Evolutionary conservation across 176 grass and related monocot species (phyloP), one percentile per base, ranked within the genome.

Genomic region (Oryza officinalis): DNA sequence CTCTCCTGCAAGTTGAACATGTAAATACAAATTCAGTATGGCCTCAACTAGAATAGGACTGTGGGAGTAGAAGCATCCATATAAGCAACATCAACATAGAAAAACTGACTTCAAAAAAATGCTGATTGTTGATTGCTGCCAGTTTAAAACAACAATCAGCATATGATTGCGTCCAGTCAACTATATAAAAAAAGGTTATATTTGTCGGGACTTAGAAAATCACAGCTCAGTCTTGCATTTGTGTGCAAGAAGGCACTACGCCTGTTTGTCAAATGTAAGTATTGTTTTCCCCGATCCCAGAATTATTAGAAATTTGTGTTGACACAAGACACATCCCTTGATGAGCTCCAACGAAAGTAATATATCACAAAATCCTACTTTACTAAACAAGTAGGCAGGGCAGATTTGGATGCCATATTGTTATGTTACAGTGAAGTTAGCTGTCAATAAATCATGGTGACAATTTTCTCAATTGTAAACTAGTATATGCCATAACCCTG

Each of bases 1-100:
- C 43, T 90, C 96, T 47, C 91, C 93, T 95, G 75, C 68, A 91
- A 37, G 77, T 83, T 52, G 74, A 28, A 83, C 17, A 61, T 4
- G 74, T 10, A 77, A 69, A 18, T 8, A 74, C 50, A 27, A 78
- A 69, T 88, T 52, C 25, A 86, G 52, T 85, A 27, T 65, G 20
- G 78, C 54, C 41, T 70, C 32, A 77, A 72, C 28, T 68, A 65
- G 35, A 78, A 82, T 23, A 14, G 0, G 40, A 23, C 5, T 65
- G 79, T n/a, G 18, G 0, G 49, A 27, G 8, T 65, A 76, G 9
- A 69, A 82, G 57, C 3, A 25, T 22, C 17, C 63, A 23, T 49
- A 75, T 5, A 79, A 75, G 64, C 27, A 88, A 45, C 81, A 78
- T 59, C 8, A 18, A 49, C 11, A 69, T 69, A 13, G 12, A 17